Percentiles rank a stretch among this genome's conserved stretches.
Evolutionary conservation across 768 basidiomycete species (phyloP).

Genomic region (Tulasnella sp.): DNA sequence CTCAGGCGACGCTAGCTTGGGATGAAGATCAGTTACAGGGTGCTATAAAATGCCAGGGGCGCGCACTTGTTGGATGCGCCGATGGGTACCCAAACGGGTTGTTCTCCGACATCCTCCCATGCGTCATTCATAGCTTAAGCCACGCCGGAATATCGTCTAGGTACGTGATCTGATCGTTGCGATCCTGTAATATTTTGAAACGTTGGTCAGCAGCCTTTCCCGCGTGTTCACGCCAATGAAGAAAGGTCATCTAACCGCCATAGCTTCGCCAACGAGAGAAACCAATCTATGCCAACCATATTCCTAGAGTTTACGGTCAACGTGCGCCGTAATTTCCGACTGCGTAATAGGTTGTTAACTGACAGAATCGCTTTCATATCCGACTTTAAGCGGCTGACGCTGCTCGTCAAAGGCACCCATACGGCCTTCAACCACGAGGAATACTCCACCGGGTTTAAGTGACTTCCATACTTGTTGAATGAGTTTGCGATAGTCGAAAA

Average conservation of each 20-base stretch:
- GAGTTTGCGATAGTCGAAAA: conserved; percentile 20
- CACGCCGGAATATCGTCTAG: background rate
- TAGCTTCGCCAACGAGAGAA: background rate
- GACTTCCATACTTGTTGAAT: background rate
- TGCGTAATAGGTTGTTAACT: background rate
- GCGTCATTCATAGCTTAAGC: conserved; percentile 4
- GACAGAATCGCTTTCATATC: conserved; percentile 8
- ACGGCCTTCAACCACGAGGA: conserved; percentile 13
- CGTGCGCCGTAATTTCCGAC: too few relatives aligned
- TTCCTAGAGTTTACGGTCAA: background rate
- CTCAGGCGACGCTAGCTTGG: background rate
- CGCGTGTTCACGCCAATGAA: too few relatives aligned
- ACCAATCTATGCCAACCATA: background rate
- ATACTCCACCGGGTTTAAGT: conserved; percentile 25
- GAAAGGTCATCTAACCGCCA: background rate
- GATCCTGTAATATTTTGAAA: background rate
- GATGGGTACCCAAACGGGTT: background rate
- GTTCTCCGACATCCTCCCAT: conserved; percentile 10
- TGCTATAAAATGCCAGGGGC: background rate
- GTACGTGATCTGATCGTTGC: background rate
- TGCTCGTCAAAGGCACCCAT: background rate
- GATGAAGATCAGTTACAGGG: too few relatives aligned
- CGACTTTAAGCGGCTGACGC: background rate
- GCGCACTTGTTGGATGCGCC: conserved; percentile 5
- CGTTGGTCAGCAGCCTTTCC: background rate